Percentiles rank a stretch among this genome's conserved stretches.
These are phyloP conservation scores for Metschnikowia peoriensis DNA, from an alignment of 805 yeast species.

Conservation along the genomic window DNA sequence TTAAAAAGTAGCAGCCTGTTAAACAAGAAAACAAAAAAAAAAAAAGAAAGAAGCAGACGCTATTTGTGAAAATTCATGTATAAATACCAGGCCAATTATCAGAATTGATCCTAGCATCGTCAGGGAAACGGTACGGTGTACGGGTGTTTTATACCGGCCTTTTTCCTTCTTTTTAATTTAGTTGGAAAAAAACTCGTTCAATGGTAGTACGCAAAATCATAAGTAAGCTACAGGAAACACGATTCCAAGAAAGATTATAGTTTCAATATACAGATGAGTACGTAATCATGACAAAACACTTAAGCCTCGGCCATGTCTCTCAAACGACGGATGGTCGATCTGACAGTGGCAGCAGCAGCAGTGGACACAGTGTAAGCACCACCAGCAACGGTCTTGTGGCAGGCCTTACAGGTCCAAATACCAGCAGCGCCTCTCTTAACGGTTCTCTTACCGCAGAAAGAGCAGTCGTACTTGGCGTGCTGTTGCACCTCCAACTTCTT, in stretches of 20 bases:
- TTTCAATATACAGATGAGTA: conserved; percentile 16
- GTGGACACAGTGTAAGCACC: conserved; percentile 99
- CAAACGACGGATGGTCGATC: conserved; percentile 99
- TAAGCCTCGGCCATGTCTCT: conserved; percentile 99
- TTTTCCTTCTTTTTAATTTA: too few relatives aligned
- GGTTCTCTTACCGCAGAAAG: conserved; percentile 99
- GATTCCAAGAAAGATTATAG: conserved; percentile 8
- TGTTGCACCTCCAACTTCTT: conserved; percentile 98
- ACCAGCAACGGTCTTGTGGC: conserved; percentile 98
- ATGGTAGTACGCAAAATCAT: background rate
- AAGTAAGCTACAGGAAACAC: background rate
- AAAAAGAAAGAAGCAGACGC: background rate
- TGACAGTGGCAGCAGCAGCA: conserved; percentile 99
- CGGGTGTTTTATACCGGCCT: background rate
- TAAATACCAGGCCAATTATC: too few relatives aligned
- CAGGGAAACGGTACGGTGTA: background rate
- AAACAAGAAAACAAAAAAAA: background rate
- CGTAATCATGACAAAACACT: conserved; percentile 28
- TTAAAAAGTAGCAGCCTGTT: too few relatives aligned
- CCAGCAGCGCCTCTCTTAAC: conserved; percentile 98
- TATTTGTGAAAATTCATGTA: too few relatives aligned
- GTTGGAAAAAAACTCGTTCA: background rate
- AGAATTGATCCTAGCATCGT: too few relatives aligned
- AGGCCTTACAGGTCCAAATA: conserved; percentile 96
- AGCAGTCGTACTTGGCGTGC: conserved; percentile 98